phyloP scores from a whole-genome alignment of 2,329 filamentous ascomycete species.

The Pyrenochaeta sp. region DNA sequence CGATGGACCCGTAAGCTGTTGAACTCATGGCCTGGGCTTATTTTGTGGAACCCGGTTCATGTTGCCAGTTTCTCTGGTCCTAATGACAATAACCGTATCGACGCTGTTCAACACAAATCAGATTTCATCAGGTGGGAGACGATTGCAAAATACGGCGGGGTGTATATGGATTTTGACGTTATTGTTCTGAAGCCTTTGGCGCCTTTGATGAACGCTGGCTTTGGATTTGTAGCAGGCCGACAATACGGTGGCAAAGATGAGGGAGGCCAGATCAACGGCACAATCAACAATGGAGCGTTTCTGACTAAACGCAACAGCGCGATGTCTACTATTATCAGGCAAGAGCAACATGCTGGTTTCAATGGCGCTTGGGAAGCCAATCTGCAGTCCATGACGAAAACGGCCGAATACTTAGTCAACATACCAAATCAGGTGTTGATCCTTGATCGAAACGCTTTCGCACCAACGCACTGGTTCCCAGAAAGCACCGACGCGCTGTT shows the following conservation, averaged over 20 bases:
- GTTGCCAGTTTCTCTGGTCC: slow-evolving; percentile 14
- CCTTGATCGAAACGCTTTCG: slow-evolving; percentile 21
- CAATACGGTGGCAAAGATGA: slow-evolving; percentile 37
- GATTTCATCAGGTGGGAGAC: slow-evolving; percentile 27
- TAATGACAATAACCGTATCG: slow-evolving; percentile 15
- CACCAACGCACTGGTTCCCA: slow-evolving; percentile 20
- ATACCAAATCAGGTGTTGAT: slow-evolving; percentile 24
- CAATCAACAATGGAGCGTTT: slow-evolving; percentile 28
- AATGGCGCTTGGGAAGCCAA: slow-evolving; percentile 22
- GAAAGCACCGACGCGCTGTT: slow-evolving; percentile 18
- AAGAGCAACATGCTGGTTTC: slow-evolving; percentile 25
- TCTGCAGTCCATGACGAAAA: slow-evolving; percentile 18
- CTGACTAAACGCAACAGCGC: slow-evolving; percentile 20
- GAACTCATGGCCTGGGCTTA: slow-evolving; percentile 18
- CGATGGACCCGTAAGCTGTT: slow-evolving; percentile 26
- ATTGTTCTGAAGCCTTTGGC: slow-evolving; percentile 16
- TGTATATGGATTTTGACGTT: slow-evolving; percentile 31
- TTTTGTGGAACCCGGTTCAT: slow-evolving; percentile 14
- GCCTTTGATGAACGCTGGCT: slow-evolving; percentile 17
- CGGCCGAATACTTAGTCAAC: slow-evolving; percentile 12
- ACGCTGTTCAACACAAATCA: slow-evolving; percentile 26
- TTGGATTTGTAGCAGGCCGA: slow-evolving; percentile 21
- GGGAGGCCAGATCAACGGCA: slow-evolving; percentile 17
- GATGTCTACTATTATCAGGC: slow-evolving; percentile 23
- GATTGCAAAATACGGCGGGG: slow-evolving; percentile 18